Conservation (phyloP, 2,329 filamentous ascomycete genomes). For the Karstenula rhodostoma region DNA sequence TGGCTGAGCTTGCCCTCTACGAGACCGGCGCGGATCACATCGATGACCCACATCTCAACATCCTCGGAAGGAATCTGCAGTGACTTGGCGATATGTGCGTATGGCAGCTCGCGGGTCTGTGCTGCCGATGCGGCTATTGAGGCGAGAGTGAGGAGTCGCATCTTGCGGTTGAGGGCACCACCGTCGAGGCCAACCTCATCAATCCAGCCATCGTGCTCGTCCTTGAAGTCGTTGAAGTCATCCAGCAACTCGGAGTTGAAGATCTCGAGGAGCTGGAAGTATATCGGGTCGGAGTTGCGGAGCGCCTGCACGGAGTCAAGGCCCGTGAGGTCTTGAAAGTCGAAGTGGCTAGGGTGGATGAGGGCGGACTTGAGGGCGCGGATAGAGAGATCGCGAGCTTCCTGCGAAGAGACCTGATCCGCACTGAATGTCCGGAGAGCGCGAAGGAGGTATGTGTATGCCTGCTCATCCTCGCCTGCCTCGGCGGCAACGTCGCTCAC, state of each 20-base stretch:
- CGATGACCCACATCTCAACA: conserved; percentile 98
- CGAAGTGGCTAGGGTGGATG: conserved; percentile 70
- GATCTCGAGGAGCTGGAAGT: conserved; percentile 92
- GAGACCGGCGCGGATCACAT: conserved; percentile 93
- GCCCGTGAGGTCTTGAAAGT: conserved; percentile 75
- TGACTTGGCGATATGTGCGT: conserved; percentile 81
- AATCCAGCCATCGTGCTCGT: conserved; percentile 87
- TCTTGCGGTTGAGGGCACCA: conserved; percentile 86
- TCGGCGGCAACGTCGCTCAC: conserved; percentile 83
- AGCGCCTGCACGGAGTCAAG: conserved; percentile 85
- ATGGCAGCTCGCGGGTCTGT: conserved; percentile 86
- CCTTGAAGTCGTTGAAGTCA: conserved; percentile 94
- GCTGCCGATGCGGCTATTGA: conserved; percentile 81
- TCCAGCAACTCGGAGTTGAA: conserved; percentile 94
- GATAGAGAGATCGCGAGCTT: conserved; percentile 67
- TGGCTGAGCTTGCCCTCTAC: conserved; percentile 97
- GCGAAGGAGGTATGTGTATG: conserved; percentile 75
- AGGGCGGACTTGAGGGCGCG: conserved; percentile 74
- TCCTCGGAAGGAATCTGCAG: conserved; percentile 84
- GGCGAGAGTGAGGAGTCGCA: conserved; percentile 92
- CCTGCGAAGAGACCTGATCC: conserved; percentile 61
- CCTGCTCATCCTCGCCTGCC: conserved; percentile 77
- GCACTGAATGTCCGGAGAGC: conserved; percentile 80
- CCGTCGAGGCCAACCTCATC: conserved; percentile 77
- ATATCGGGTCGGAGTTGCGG: conserved; percentile 80